Base-by-base conservation (phyloP, 2,329 filamentous ascomycete genomes). In the Verticillium tricorpus region DNA sequence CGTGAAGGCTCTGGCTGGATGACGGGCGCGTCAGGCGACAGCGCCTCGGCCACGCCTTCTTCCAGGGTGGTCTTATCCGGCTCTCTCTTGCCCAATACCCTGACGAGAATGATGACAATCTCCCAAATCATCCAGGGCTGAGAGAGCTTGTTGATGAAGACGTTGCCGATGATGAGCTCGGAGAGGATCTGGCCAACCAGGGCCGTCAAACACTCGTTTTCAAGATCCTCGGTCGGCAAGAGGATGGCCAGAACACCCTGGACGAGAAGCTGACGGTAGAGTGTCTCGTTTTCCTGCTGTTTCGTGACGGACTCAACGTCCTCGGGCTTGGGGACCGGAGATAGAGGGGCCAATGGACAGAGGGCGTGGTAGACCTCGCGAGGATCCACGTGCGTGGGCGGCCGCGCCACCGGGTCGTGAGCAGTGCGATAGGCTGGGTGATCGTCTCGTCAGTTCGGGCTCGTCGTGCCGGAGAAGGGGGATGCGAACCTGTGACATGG, bases 111-210 rank as follows among this genome's bases (percentile, higher is more conserved):
- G 67, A 88, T 89, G 64, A 96, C 84, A 62, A 86, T 84, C 73
- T 96, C 93, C 86, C 90, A 97, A 67, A 98, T 76, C 70, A 97
- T 84, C 91, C 92, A 96, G 28, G 91, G 91, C 76, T 98, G 89
- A 67, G 90, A 92, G 50, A 90, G 83, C 73, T 90, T 96, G 69
- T 89, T 90, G 69, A 88, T 87, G 69, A 97, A 82, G 62, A 90
- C 84, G 68, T 92, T 93, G 65, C 92, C 92, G 66, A 99, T 82
- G 65, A 98, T 91, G 73, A 96, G 87, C 75, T 97, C 93, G 7
- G 93, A 91, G 64, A 98, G 82, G 66, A 98, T 90, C 76, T 97
- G 92, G 60, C 88, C 87, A 65, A 97, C 89, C 64, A 99, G 81
- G 39, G 91, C 85, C 61, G 91, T 89, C 69, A 98, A 81, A 73